Percentiles rank a stretch among this genome's conserved stretches.
Conservation (phyloP, 2,329 filamentous ascomycete genomes). For the Atkinsonella hypoxylon region DNA sequence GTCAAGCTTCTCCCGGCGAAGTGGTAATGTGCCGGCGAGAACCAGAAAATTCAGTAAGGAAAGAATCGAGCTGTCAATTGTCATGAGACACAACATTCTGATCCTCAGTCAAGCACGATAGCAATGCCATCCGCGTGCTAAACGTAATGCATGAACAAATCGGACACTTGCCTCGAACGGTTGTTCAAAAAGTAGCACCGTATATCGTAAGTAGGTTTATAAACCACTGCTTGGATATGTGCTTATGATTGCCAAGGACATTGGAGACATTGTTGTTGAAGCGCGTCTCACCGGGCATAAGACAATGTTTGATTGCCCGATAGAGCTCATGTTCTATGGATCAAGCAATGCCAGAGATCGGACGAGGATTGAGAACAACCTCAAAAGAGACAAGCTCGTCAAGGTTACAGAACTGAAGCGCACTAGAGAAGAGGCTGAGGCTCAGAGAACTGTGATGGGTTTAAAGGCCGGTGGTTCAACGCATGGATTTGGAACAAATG, state of each 20-base stretch:
- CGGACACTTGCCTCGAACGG: slow-evolving; percentile 58
- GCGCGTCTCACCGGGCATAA: slow-evolving; percentile 57
- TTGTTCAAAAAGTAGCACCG: slow-evolving; percentile 60
- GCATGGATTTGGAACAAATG: slow-evolving; percentile 20
- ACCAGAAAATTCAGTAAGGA: slow-evolving; percentile 43
- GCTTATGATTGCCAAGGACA: slow-evolving; percentile 30
- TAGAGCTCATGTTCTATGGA: slow-evolving; percentile 59
- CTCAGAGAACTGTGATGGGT: slow-evolving; percentile 32
- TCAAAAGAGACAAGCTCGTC: slow-evolving; percentile 55
- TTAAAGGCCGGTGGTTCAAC: slow-evolving; percentile 27
- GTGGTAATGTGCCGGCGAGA: slow-evolving; percentile 52
- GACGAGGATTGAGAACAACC: slow-evolving; percentile 41
- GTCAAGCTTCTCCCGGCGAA: slow-evolving; percentile 50
- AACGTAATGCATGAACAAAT: slow-evolving; percentile 68
- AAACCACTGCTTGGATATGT: neutral
- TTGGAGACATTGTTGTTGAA: slow-evolving; percentile 50
- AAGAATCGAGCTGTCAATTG: neutral
- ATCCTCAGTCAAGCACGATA: slow-evolving; percentile 40
- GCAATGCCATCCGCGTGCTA: slow-evolving; percentile 65
- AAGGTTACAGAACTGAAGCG: slow-evolving; percentile 43
- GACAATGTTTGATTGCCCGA: slow-evolving; percentile 57
- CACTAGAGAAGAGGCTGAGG: slow-evolving; percentile 40
- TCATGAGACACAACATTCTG: neutral
- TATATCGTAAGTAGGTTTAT: slow-evolving; percentile 45
- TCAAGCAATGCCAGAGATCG: slow-evolving; percentile 42